phyloP scores from a whole-genome alignment of 768 basidiomycete genomes.

The Naematelia aurantialba region DNA sequence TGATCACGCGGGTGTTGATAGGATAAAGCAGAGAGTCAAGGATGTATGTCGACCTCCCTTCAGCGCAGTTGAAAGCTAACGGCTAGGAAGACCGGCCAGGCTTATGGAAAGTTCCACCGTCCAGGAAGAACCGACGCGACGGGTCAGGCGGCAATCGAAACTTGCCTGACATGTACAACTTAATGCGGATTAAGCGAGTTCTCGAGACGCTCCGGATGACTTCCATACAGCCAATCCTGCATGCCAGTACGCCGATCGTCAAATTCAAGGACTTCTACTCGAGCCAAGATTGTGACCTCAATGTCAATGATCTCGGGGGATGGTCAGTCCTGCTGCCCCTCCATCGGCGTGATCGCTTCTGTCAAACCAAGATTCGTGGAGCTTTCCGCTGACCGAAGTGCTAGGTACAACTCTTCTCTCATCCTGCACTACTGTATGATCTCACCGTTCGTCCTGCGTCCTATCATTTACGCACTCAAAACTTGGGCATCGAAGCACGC shows the following conservation, averaged over 20 bases:
- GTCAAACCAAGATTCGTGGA: neutral
- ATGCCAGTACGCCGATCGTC: conserved; percentile 43
- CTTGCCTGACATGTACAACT: conserved; percentile 26
- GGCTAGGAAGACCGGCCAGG: neutral
- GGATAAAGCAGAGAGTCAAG: conserved; percentile 15
- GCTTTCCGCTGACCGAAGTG: conserved; percentile 6
- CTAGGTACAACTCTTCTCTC: conserved; percentile 43
- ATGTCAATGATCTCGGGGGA: conserved; percentile 47
- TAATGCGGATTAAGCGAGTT: conserved; percentile 13
- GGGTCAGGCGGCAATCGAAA: neutral
- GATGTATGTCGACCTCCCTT: too few species aligned
- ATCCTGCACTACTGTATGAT: conserved; percentile 44
- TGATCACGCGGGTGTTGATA: neutral
- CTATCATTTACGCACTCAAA: conserved; percentile 46
- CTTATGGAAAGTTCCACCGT: neutral
- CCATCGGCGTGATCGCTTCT: neutral
- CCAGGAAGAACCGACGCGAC: neutral
- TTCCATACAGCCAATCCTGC: conserved; percentile 28
- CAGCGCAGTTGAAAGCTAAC: too few species aligned
- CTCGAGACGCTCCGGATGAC: conserved; percentile 16
- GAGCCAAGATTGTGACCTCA: conserved; percentile 37
- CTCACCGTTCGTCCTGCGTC: conserved; percentile 45
- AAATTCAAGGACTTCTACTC: conserved; percentile 36
- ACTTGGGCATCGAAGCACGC: conserved; percentile 38
- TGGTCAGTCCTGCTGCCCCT: conserved; percentile 24